Conservation (phyloP, 768 basidiomycete genomes). For the Aureoboletus auriporus region DNA sequence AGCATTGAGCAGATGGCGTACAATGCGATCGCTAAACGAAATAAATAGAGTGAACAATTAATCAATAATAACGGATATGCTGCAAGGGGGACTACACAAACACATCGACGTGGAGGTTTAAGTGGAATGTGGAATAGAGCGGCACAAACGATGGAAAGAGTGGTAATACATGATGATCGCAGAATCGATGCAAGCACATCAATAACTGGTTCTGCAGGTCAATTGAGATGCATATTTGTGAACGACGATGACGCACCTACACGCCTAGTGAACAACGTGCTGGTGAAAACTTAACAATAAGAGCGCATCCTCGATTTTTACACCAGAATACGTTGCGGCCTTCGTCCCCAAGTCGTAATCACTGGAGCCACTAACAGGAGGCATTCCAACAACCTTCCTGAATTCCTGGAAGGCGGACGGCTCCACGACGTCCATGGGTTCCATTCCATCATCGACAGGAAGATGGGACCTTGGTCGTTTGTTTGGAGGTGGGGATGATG, state of each 20-base stretch:
- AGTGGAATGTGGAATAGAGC: constrained; percentile 3
- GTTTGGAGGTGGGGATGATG: constrained; percentile 35
- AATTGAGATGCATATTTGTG: background rate
- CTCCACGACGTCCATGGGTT: constrained; percentile 36
- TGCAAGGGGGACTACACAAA: constrained; percentile 15
- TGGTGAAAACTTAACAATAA: constrained; percentile 73
- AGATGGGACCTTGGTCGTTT: constrained; percentile 28
- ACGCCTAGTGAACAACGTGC: constrained; percentile 50
- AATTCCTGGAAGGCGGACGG: constrained; percentile 43
- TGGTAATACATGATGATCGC: constrained; percentile 18
- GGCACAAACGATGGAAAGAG: constrained; percentile 9
- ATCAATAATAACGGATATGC: constrained; percentile 35
- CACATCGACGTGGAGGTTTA: constrained; percentile 6
- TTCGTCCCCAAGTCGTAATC: constrained; percentile 27
- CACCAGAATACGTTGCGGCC: constrained; percentile 41
- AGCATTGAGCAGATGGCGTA: constrained; percentile 1
- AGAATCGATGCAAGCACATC: constrained; percentile 12
- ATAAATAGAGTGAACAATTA: constrained; percentile 30
- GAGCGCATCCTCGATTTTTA: constrained; percentile 71
- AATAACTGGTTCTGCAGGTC: constrained; percentile 12
- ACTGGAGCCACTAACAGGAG: constrained; percentile 13
- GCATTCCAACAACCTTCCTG: constrained; percentile 40
- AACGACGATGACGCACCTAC: constrained; percentile 18
- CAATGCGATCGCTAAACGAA: constrained; percentile 7
- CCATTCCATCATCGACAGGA: constrained; percentile 27